Evolutionary conservation across 345 rosid genomes (phyloP).

Genomic region (Conringia planisiliqua): DNA sequence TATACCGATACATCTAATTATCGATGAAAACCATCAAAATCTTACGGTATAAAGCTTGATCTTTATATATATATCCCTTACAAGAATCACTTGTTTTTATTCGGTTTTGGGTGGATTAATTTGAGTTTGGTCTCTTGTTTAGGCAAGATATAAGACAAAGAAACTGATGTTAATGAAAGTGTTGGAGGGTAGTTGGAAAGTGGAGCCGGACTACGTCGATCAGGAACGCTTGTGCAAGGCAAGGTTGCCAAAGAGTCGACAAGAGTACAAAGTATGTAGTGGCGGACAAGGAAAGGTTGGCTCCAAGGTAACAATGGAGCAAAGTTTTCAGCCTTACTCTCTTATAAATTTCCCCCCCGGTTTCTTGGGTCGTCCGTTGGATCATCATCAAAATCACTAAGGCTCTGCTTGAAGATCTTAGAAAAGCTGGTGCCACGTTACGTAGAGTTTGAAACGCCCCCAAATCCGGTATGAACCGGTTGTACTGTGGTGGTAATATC

Average conservation of each 20-base stretch:
- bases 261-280: conserved; percentile 54
- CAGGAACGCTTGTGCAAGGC: not conserved
- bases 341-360: conserved; percentile 64
- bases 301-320: conserved; percentile 54
- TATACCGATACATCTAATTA: not conserved
- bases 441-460: not conserved
- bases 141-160: conserved; percentile 41
- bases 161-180: not conserved
- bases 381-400: conserved; percentile 45
- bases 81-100: not conserved
- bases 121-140: not conserved
- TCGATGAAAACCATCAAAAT: not conserved
- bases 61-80: not conserved
- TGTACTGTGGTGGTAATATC: not conserved
- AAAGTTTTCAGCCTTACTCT: conserved; percentile 58
- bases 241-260: conserved; percentile 8
- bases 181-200: not conserved
- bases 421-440: not conserved
- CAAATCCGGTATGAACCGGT: not conserved
- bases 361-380: conserved; percentile 77
- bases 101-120: not conserved
- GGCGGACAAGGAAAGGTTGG: conserved; percentile 68
- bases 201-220: not conserved
- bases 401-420: conserved; percentile 43
- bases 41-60: not conserved